Conservation (phyloP, 345 rosid species). For the Bruguiera sexangula region DNA sequence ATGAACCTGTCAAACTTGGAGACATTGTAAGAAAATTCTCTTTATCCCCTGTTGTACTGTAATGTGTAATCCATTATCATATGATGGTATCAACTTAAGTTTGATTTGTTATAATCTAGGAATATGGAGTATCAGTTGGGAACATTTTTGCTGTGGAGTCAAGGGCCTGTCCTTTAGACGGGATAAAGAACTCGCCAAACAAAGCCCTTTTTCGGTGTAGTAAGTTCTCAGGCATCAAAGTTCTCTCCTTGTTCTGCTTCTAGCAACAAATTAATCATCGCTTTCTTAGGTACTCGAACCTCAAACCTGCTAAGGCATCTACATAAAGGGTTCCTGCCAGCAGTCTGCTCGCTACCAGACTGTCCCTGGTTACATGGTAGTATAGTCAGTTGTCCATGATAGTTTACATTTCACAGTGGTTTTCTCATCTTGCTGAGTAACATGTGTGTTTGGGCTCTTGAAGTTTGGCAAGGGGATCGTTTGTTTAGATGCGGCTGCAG, state of each 20-base stretch:
- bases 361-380: slow-evolving; percentile 68
- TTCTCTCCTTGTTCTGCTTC: background rate
- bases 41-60: background rate
- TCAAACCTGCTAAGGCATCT: slow-evolving; percentile 64
- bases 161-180: slow-evolving; percentile 49
- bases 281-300: slow-evolving; percentile 45
- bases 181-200: slow-evolving; percentile 57
- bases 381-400: no score
- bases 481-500: slow-evolving; percentile 81
- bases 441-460: background rate
- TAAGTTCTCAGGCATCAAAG: slow-evolving; percentile 21
- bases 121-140: slow-evolving; percentile 56
- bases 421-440: background rate
- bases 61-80: background rate
- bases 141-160: slow-evolving; percentile 58
- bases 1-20: slow-evolving; percentile 66
- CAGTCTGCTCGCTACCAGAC: slow-evolving; percentile 58
- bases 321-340: slow-evolving; percentile 68
- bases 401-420: background rate
- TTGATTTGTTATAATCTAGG: slow-evolving; percentile 32
- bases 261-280: background rate
- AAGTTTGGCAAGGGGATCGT: slow-evolving; percentile 81
- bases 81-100: background rate
- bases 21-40: slow-evolving; percentile 44
- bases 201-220: slow-evolving; percentile 84